phyloP scores from a whole-genome alignment of 345 rosid genomes.

The Triadica sebifera region DNA sequence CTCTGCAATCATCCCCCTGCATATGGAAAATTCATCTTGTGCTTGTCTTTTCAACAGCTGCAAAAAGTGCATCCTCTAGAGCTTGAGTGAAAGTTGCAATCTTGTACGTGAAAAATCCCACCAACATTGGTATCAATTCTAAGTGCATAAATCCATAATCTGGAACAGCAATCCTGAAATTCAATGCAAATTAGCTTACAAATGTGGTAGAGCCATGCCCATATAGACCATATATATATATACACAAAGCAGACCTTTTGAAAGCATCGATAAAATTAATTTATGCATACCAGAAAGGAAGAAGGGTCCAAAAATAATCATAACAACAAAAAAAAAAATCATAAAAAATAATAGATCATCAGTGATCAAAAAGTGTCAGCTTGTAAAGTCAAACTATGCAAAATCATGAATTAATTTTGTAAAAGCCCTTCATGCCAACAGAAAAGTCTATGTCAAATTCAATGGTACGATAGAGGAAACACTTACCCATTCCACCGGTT shows the following conservation, averaged over 20 bases:
- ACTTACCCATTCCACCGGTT: conserved; percentile 90
- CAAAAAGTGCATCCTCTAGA: conserved; percentile 59
- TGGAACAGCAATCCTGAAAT: conserved; percentile 76
- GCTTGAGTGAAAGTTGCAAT: conserved; percentile 89
- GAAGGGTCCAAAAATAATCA: too few species aligned
- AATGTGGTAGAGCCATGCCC: conserved; percentile 13
- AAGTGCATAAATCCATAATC: conserved; percentile 72
- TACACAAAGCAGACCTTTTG: background rate
- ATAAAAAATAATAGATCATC: background rate
- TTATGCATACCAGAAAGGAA: too few species aligned
- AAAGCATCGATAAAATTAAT: too few species aligned
- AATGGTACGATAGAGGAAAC: background rate
- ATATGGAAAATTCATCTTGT: conserved; percentile 1
- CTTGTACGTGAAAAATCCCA: conserved; percentile 92
- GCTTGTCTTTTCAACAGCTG: conserved; percentile 35
- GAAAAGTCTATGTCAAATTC: background rate
- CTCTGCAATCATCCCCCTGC: too few species aligned
- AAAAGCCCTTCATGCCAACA: background rate
- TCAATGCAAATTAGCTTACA: background rate
- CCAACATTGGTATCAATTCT: conserved; percentile 85
- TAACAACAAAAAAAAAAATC: background rate
- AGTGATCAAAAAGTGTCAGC: background rate
- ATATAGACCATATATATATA: too few species aligned
- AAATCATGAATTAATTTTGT: background rate
- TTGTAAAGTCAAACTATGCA: background rate